Evolutionary conservation across 148 eudicot species (phyloP), one percentile per base, ranked within the genome.

Genomic region (Tetragonia tetragonoides): DNA sequence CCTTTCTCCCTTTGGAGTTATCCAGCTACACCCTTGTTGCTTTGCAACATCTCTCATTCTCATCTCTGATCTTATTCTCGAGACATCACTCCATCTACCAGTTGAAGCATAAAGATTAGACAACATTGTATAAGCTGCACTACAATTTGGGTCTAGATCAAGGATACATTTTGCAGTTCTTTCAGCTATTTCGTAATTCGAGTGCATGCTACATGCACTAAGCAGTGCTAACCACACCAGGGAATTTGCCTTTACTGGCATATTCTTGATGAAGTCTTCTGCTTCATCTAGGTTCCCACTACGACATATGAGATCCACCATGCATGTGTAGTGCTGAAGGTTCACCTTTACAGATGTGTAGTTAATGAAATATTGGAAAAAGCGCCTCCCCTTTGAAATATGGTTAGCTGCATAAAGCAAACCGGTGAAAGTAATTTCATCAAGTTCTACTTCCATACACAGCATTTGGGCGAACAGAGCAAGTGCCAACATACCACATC

Each of bases 261-360:
- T 89, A 64, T 66, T 90, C 41, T 83, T 77, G 10, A 92, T 85
- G 54, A 94, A 88, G 5, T 89, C 83, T 81, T 87, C 92, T 47
- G 98, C 98, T 86, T 94, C 97, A n/a, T 85, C 81, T 17, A 92
- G 63, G 78, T 86, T 82, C 56, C 98, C 98, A 78, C 77, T 76
- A 60, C 92, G 86, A 75, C 97, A 90, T 70, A 94, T 81, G 63
- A 92, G 87, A 88, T 92, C 93, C 62, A 92, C 90, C 94, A 92
- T 84, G 75, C 90, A 90, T 24, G 90, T 82, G 84, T 89, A 92
- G 77, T 94, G 98, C 88, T 89, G 94, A 77, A 84, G 86, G 80
- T 86, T 94, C 76, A 85, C 12, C 40, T 88, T 79, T 7, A 79
- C 56, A 9, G 77, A n/a, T 54, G 60, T 77, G 54, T 72, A 75